These are phyloP conservation scores for Henningerozyma blattae DNA, from an alignment of 805 yeast species.

Conservation along the genomic window DNA sequence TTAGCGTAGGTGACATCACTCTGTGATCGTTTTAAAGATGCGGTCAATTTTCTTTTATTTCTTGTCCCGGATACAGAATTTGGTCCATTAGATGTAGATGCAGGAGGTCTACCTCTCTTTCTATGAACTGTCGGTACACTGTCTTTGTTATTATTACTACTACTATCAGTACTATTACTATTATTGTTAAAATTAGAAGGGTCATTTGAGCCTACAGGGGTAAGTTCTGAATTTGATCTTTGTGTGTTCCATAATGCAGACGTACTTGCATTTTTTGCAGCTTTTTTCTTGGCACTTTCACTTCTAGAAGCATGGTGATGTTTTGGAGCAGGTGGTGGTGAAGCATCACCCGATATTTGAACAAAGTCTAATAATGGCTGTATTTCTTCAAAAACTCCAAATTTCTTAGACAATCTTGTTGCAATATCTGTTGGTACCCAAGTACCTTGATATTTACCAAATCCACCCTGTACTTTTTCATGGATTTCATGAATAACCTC, in stretches of 20 bases:
- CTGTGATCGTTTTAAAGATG: conserved; percentile 1
- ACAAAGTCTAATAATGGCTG: conserved; percentile 54
- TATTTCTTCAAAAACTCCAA: conserved; percentile 50
- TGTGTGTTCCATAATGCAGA: conserved; percentile 12
- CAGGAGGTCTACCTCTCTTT: conserved; percentile 26
- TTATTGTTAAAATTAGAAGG: background rate
- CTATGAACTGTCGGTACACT: conserved; percentile 10
- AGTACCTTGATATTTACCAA: conserved; percentile 93
- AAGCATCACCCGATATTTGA: conserved; percentile 35
- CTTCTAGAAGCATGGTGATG: conserved; percentile 52
- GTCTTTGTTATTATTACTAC: background rate
- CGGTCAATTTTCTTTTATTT: conserved; percentile 11
- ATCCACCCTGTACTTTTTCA: conserved; percentile 95
- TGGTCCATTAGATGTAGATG: conserved; percentile 11
- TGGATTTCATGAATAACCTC: conserved; percentile 87
- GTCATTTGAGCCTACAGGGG: background rate
- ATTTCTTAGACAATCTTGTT: conserved; percentile 48
- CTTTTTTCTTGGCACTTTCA: conserved; percentile 22
- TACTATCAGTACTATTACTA: background rate
- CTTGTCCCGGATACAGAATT: conserved; percentile 14
- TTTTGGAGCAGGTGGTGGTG: conserved; percentile 53
- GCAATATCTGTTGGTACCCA: conserved; percentile 88
- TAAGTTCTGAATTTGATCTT: conserved; percentile 1
- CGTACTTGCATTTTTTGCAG: conserved; percentile 16
- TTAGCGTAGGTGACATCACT: background rate